Percentiles rank a stretch among this genome's conserved stretches.
Conservation (phyloP, 176 grass and related monocot genomes). For the Oryza officinalis region DNA sequence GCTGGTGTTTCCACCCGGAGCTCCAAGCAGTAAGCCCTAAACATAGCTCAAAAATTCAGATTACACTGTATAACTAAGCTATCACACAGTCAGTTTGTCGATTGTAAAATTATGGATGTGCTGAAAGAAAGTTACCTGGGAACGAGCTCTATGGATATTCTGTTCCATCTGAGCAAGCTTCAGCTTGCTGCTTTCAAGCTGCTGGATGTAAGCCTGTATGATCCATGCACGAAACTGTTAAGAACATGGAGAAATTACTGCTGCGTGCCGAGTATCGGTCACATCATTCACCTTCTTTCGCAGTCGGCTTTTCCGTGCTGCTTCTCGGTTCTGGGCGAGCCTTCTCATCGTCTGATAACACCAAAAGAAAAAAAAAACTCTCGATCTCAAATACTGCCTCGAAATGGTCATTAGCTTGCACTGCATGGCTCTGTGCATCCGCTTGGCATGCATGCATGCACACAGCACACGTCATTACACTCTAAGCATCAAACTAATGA, state of each 20-base stretch:
- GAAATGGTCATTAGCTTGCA: conserved; percentile 3
- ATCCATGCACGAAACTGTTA: neutral
- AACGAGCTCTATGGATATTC: conserved; percentile 76
- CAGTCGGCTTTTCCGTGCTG: conserved; percentile 83
- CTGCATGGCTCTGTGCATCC: conserved; percentile 17
- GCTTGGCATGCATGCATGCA: neutral
- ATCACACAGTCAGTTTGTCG: neutral
- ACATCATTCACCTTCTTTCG: conserved; percentile 68
- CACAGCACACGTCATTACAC: neutral
- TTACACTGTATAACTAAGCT: neutral
- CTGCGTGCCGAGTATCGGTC: neutral
- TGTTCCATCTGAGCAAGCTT: conserved; percentile 87
- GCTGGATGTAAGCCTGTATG: conserved; percentile 73
- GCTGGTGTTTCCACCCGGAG: conserved; percentile 59
- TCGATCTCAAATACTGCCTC: neutral
- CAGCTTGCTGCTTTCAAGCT: conserved; percentile 76
- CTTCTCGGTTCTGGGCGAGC: conserved; percentile 91
- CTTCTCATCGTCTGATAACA: conserved; percentile 62
- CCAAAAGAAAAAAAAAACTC: neutral
- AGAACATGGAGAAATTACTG: neutral
- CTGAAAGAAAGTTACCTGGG: conserved; percentile 51
- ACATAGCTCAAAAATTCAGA: conserved; percentile 31
- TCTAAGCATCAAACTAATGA: conserved; percentile 3
- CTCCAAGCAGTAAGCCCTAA: conserved; percentile 69
- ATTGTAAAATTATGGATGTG: neutral